Evolutionary conservation across 371 early-diverging fungal genomes (phyloP), one percentile per base, ranked within the genome.

Genomic region (Mortierella sp.): DNA sequence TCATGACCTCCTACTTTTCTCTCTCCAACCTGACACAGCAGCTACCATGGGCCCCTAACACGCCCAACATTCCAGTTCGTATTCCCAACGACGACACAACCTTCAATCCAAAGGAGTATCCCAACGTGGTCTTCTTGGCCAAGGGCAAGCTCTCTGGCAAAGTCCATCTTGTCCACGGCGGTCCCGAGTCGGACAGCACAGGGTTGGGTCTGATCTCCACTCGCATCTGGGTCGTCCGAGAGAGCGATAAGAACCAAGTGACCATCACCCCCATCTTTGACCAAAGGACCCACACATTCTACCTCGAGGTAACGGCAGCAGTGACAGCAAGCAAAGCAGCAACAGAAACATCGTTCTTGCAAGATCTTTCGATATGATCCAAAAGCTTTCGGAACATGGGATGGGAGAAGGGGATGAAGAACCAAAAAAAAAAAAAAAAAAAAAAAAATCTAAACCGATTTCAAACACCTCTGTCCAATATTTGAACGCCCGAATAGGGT

Each of bases 41-140:
- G 10, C 34, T 34, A 7, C 34, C 34, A 34, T 34, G 34, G 34
- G 4, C 10, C 34, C 7, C 7, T 34, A 34, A 34, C 34, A n/a
- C n/a, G 16, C 67, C 73, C 42, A 30, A 46, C 10, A 74, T 69
- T 65, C 70, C 61, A 1, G 65, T 74, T n/a, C 68, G 76, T 8
- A 51, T 74, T 48, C 65, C 76, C 18, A 65, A 65, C 56, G 76
- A 74, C 47, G 76, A 69, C 46, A 57, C 76, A 7, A 57, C 61
- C 10, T 74, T 74, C 55, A 65, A 74, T 46, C 69, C 76, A 2
- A 61, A 65, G 39, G 76, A 74, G 9, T 74, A 65, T 38, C 66
- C 76, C 19, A 68, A 74, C 30, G 64, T 74, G 27, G 45, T 61
- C 62, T 64, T 74, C 39, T 16, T 13, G 3, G 65, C 76, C 21